These are phyloP conservation scores for Lanmaoa pseudosensibilis DNA, from an alignment of 768 basidiomycete genomes.

Conservation along the genomic window DNA sequence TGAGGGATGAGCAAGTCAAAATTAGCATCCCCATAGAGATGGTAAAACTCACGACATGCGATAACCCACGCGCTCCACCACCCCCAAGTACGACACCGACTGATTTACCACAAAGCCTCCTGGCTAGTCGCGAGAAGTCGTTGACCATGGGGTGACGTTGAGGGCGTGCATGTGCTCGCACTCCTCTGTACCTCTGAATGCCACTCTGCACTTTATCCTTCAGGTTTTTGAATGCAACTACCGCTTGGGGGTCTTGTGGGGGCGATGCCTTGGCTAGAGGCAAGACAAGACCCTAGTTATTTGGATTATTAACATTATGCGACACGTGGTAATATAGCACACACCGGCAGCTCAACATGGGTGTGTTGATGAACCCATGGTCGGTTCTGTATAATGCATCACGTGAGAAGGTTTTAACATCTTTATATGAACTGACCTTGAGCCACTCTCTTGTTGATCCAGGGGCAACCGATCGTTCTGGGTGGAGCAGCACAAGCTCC, in stretches of 20 bases:
- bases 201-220: conserved; percentile 88
- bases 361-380: conserved; percentile 97
- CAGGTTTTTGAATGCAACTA: conserved; percentile 87
- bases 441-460: conserved; percentile 97
- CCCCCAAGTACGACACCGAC: conserved; percentile 95
- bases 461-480: conserved; percentile 82
- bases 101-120: conserved; percentile 88
- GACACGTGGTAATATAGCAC: conserved; percentile 20
- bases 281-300: conserved; percentile 64
- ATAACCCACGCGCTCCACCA: conserved; percentile 92
- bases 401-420: conserved; percentile 2
- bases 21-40: conserved; percentile 10
- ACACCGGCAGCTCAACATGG: conserved; percentile 86
- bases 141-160: conserved; percentile 80
- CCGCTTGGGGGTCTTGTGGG: conserved; percentile 85
- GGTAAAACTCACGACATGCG: conserved; percentile 53
- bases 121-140: conserved; percentile 90
- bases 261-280: conserved; percentile 58
- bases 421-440: conserved; percentile 52
- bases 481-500: conserved; percentile 91
- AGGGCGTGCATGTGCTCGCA: conserved; percentile 57
- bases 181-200: conserved; percentile 83
- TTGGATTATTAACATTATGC: conserved; percentile 4
- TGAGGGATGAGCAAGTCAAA: conserved; percentile 31
- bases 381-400: conserved; percentile 58